Base-by-base conservation (phyloP, 768 basidiomycete species). In the Bullera alba region DNA sequence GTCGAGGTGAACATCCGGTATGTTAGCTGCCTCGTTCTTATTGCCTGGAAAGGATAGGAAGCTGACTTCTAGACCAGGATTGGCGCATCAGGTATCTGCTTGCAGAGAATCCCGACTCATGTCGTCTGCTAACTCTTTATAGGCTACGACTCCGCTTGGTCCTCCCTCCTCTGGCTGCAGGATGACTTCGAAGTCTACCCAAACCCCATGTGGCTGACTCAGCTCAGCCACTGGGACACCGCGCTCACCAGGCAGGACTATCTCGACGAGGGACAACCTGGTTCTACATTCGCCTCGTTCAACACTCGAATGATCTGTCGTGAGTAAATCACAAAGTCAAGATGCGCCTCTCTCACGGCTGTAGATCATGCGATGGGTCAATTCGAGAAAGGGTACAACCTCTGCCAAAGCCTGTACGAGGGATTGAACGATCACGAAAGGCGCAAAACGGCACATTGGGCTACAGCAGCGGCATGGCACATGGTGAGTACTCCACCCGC, bases 401-500 rank as follows among this genome's bases (percentile, higher is more conserved):
- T 70, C 2, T 69, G 63, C 2, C 57, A 61, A 25, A 42, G 51
- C 6, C 37, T 65, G 16, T 72, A 61, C 39, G 63, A 68, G 15
- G 53, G 60, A 0, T 46, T 72, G 43, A 56, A 61, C 32, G 60
- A 70, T 39, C 19, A 50, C 26, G 60, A 72, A 46, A 53, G 63
- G 35, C 50, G 58, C n/a, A 59, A 64, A 26, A 62, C 65, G 0
- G 54, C 67, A n/a, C 61, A 69, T 44, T 69, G 61, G 63, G 65
- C 59, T 7, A 57, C 67, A 2, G 66, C 65, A 2, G 59, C 69
- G 3, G 67, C 69, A 4, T 72, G 69, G 69, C 67, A 69, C 38
- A 65, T 69, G 63, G 67, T 69, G 41, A 56, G 57, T 7, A 15
- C 34, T 48, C 37, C 14, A n/a, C n/a, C n/a, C n/a, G n/a, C n/a